A percentile compares a stretch with the other conserved stretches of the same genome.
Evolutionary conservation across 495 filamentous ascomycete species (phyloP).

Genomic region (Daldinia concentrica): DNA sequence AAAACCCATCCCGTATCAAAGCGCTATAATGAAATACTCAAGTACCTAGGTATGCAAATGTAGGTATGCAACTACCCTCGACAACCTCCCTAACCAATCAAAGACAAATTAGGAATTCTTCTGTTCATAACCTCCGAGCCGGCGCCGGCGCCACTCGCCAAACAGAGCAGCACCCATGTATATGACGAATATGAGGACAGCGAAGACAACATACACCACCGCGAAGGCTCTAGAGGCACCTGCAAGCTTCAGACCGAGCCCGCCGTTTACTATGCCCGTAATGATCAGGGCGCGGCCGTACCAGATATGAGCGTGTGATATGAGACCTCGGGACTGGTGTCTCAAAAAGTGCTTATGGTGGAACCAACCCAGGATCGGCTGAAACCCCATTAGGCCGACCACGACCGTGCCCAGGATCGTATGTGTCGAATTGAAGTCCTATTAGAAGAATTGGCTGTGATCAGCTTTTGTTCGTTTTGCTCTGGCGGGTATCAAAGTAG

Average conservation of each 20-base stretch:
- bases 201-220: conserved; percentile 68
- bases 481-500: no score
- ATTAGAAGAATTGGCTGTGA: not conserved
- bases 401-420: conserved; percentile 68
- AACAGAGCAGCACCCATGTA: conserved; percentile 51
- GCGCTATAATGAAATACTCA: not conserved
- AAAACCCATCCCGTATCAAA: not conserved
- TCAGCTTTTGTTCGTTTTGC: not conserved
- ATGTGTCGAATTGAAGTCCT: conserved; percentile 56
- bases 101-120: conserved; percentile 17
- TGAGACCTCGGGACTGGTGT: conserved; percentile 56
- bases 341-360: conserved; percentile 69
- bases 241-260: conserved; percentile 68
- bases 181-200: conserved; percentile 59
- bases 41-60: not conserved
- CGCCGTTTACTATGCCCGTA: conserved; percentile 76
- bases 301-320: conserved; percentile 75
- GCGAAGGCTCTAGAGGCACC: conserved; percentile 54
- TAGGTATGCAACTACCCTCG: not conserved
- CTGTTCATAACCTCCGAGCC: conserved; percentile 14
- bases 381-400: conserved; percentile 65
- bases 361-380: conserved; percentile 69
- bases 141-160: conserved; percentile 30
- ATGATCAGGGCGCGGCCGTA: conserved; percentile 69
- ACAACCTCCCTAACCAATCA: not conserved